These are phyloP conservation scores for Suillus bovinus DNA, from an alignment of 768 basidiomycete species.

Conservation along the genomic window DNA sequence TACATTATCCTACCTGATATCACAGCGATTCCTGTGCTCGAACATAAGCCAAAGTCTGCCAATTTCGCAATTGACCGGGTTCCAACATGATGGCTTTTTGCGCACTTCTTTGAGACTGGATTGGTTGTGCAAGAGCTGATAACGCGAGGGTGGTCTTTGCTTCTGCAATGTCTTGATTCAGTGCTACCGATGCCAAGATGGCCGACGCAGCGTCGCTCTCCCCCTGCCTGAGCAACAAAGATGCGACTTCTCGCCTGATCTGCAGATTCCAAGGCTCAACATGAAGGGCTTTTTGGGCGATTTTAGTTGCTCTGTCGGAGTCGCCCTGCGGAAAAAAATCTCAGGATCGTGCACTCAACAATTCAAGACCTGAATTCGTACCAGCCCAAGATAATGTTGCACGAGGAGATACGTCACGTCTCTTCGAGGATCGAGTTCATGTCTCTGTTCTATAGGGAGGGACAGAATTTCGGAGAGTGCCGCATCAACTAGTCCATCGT, in stretches of 20 bases:
- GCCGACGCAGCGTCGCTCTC: conserved; percentile 45
- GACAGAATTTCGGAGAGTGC: conserved; percentile 79
- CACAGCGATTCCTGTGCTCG: conserved; percentile 30
- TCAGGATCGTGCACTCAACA: conserved; percentile 2
- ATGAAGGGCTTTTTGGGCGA: conserved; percentile 58
- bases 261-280: conserved; percentile 53
- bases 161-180: conserved; percentile 36
- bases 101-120: conserved; percentile 43
- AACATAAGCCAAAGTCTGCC: conserved; percentile 63
- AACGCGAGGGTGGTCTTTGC: conserved; percentile 47
- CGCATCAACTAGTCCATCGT: conserved; percentile 81
- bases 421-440: conserved; percentile 64
- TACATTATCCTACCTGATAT: conserved; percentile 10
- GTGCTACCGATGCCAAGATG: conserved; percentile 38
- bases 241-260: conserved; percentile 54
- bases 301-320: conserved; percentile 45
- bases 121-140: conserved; percentile 44
- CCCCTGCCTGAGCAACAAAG: conserved; percentile 51
- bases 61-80: conserved; percentile 47
- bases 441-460: conserved; percentile 64
- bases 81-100: conserved; percentile 65
- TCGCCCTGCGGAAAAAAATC: conserved; percentile 42
- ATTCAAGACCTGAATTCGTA: conserved; percentile 30
- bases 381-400: conserved; percentile 74
- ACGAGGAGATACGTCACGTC: conserved; percentile 73